Base-by-base conservation (phyloP, 1,284 basidiomycete genomes). In the Chalciporus piperatoides region DNA sequence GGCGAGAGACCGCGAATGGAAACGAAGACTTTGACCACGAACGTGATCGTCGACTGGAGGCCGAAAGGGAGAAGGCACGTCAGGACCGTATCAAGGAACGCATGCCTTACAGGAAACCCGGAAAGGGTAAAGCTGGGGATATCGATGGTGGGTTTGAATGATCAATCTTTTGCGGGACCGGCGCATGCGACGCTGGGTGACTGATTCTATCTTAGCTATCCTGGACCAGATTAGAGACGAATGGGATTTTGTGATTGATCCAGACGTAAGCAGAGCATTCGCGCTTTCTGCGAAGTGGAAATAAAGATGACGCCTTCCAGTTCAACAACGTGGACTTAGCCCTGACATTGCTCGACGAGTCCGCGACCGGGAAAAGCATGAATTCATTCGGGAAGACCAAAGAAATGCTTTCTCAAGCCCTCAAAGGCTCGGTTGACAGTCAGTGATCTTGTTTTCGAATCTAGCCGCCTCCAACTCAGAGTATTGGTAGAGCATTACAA, bases 261-360 rank as follows among this genome's bases (percentile, higher is more conserved):
- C 86, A 41, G 89, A 94, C 66, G 90, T 92, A 67, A 72, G 83
- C 48, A 38, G 9, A 28, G 43, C 41, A 27, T 33, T 43, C 38
- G 48, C 28, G 2, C 25, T 45, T 28, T 43, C 12, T 32, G 30
- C 37, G 39, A 17, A 41, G 41, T 24, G 25, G 24, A 53, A 15
- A 37, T 24, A 10, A 15, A 44, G 25, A 41, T 42, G 39, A 6
- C 28, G 24, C 36, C 17, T 39, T 38, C 12, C 59, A 93, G 89
- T 97, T 97, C 71, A 95, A 95, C 62, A 86, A 88, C 24, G 92
- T 96, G 25, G 89, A 95, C 58, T 78, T 97, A 36, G 92, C 93
- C 6, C 76, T 97, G 21, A 85, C 91, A 59, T 76, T 97, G 4
- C 72, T 97, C 24, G 88, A 93, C 52, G 77, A 84, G 41, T 79